A percentile compares a stretch with the other conserved stretches of the same genome.
Evolutionary conservation across 1,284 basidiomycete genomes (phyloP).

Genomic region (Salmacisia buchloeana): DNA sequence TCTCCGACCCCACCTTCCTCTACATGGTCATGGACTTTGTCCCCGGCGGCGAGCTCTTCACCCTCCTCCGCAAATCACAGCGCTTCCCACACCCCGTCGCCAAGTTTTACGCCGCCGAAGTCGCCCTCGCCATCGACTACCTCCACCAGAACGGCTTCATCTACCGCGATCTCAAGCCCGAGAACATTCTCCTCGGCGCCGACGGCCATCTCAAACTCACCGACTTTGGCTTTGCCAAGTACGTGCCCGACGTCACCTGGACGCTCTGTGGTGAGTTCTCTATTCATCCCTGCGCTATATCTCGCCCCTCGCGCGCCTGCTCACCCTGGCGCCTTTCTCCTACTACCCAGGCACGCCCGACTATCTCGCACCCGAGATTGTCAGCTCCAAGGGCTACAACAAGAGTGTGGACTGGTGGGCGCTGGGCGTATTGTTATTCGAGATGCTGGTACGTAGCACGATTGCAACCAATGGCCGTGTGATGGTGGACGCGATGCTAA

Average conservation of each 20-base stretch:
- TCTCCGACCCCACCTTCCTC: constrained; percentile 84
- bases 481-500: neutral
- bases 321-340: neutral
- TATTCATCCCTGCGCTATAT: neutral
- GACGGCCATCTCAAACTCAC: constrained; percentile 98
- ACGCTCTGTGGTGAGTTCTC: constrained; percentile 68
- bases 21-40: constrained; percentile 99
- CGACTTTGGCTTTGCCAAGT: constrained; percentile 96
- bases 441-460: constrained; percentile 56
- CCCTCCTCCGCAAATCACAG: constrained; percentile 55
- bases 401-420: constrained; percentile 99
- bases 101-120: constrained; percentile 98
- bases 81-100: constrained; percentile 97
- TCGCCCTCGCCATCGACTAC: constrained; percentile 88
- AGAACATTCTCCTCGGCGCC: constrained; percentile 85
- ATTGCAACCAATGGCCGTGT: neutral
- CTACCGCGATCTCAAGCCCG: constrained; percentile 95
- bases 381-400: constrained; percentile 87
- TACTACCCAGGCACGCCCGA: constrained; percentile 60
- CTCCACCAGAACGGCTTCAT: constrained; percentile 86
- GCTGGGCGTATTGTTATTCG: constrained; percentile 74
- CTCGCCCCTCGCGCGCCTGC: neutral
- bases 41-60: constrained; percentile 89
- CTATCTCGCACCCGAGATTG: constrained; percentile 60
- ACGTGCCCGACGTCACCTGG: constrained; percentile 85